Conservation (phyloP, 257 asterid genomes). For the Lithospermum erythrorhizon region DNA sequence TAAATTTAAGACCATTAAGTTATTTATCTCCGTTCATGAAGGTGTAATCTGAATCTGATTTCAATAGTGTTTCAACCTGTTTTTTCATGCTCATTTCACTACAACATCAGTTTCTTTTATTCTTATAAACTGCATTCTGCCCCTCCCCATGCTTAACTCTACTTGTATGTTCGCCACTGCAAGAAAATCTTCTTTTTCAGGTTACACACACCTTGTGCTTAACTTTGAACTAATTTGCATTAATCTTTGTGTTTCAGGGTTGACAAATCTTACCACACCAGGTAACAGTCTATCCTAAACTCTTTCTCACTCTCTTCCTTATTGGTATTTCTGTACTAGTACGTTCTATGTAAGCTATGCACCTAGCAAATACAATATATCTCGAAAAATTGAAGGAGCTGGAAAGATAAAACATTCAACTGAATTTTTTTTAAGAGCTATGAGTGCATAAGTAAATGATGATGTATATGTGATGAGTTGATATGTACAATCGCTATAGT, state of each 20-base stretch:
- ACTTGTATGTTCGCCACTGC: too few relatives aligned
- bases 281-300: slow-evolving; percentile 31
- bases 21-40: too few relatives aligned
- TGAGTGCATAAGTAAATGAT: neutral
- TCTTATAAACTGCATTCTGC: too few relatives aligned
- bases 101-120: too few relatives aligned
- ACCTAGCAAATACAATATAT: too few relatives aligned
- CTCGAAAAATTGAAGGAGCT: neutral
- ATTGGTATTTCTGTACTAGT: neutral
- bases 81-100: too few relatives aligned
- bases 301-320: slow-evolving; percentile 2
- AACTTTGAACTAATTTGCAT: slow-evolving; percentile 14
- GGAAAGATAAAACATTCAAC: neutral
- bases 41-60: too few relatives aligned
- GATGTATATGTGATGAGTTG: neutral
- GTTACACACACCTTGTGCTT: too few relatives aligned
- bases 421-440: neutral
- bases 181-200: too few relatives aligned
- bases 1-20: too few relatives aligned
- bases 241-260: slow-evolving; percentile 43
- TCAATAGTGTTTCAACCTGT: too few relatives aligned
- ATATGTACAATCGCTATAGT: neutral
- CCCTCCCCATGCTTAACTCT: too few relatives aligned
- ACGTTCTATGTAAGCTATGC: neutral
- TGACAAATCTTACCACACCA: slow-evolving; percentile 70